Percentiles rank a stretch among this genome's conserved stretches.
Conservation (phyloP, 805 yeast genomes). For the Nakazawaea laoshanensis region DNA sequence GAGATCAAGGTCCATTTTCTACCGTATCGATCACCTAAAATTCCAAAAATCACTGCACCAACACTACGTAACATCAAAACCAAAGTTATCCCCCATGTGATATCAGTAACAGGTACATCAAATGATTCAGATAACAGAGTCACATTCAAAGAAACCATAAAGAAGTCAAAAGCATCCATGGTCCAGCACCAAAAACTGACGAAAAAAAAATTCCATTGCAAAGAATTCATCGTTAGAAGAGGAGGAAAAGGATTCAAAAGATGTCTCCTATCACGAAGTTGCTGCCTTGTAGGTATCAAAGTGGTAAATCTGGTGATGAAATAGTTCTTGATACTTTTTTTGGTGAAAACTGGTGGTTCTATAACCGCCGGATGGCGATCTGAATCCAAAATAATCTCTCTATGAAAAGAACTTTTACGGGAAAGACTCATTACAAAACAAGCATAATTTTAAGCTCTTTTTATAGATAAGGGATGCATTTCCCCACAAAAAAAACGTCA, state of each 20-base stretch:
- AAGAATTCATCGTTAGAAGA: slow-evolving; percentile 34
- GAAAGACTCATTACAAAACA: too few relatives aligned
- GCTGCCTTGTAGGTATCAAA: slow-evolving; percentile 36
- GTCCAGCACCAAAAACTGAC: slow-evolving; percentile 53
- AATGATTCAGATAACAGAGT: slow-evolving; percentile 37
- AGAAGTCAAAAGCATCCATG: slow-evolving; percentile 60
- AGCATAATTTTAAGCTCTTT: too few relatives aligned
- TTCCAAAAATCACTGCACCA: slow-evolving; percentile 55
- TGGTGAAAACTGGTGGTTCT: slow-evolving; percentile 21
- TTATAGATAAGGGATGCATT: too few relatives aligned
- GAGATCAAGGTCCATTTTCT: slow-evolving; percentile 48
- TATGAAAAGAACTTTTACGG: too few relatives aligned
- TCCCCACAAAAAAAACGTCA: neutral
- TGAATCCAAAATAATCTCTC: too few relatives aligned
- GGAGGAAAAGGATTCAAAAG: slow-evolving; percentile 57
- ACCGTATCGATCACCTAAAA: slow-evolving; percentile 51
- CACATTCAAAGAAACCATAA: slow-evolving; percentile 45
- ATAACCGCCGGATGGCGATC: too few relatives aligned
- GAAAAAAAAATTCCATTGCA: slow-evolving; percentile 48
- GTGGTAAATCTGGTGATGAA: slow-evolving; percentile 39
- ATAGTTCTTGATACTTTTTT: slow-evolving; percentile 25
- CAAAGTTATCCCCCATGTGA: slow-evolving; percentile 60
- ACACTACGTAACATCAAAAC: slow-evolving; percentile 62
- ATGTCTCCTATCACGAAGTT: slow-evolving; percentile 25
- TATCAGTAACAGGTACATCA: slow-evolving; percentile 35